These are phyloP conservation scores for Kwoniella shandongensis DNA, from an alignment of 768 basidiomycete species.

Conservation along the genomic window DNA sequence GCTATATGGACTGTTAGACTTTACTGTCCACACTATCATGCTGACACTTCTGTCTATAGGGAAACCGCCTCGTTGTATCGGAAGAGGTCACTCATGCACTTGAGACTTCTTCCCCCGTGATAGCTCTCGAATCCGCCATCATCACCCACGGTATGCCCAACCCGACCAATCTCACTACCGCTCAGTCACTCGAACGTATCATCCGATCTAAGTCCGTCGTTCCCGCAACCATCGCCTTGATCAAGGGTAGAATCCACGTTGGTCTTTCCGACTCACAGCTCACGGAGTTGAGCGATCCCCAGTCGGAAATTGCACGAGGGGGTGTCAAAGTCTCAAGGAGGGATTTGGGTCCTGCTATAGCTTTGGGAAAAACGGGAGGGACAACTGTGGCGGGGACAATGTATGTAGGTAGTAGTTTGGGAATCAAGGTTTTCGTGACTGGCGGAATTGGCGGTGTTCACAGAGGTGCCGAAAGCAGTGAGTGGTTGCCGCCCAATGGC, in stretches of 20 bases:
- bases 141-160: slow-evolving; percentile 87
- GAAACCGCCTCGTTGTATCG: slow-evolving; percentile 34
- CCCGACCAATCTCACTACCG: slow-evolving; percentile 71
- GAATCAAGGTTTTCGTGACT: slow-evolving; percentile 77
- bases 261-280: slow-evolving; percentile 70
- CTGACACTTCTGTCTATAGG: slow-evolving; percentile 6
- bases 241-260: slow-evolving; percentile 80
- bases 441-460: slow-evolving; percentile 91
- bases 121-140: slow-evolving; percentile 88
- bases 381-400: slow-evolving; percentile 59
- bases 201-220: slow-evolving; percentile 73
- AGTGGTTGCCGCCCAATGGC: slow-evolving; percentile 23
- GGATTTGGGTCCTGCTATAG: slow-evolving; percentile 39
- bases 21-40: neutral
- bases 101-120: slow-evolving; percentile 64
- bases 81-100: slow-evolving; percentile 79
- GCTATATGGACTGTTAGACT: too few relatives aligned
- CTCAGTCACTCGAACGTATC: slow-evolving; percentile 68
- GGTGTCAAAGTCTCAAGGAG: slow-evolving; percentile 48
- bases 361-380: slow-evolving; percentile 64
- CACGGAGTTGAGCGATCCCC: slow-evolving; percentile 64
- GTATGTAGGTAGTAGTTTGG: slow-evolving; percentile 62
- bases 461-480: slow-evolving; percentile 69
- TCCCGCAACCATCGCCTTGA: slow-evolving; percentile 86
- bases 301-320: slow-evolving; percentile 16